A percentile compares a stretch with the other conserved stretches of the same genome.
Conservation (phyloP, 208 protist genomes). For the Leptomonas pyrrhocoris region DNA sequence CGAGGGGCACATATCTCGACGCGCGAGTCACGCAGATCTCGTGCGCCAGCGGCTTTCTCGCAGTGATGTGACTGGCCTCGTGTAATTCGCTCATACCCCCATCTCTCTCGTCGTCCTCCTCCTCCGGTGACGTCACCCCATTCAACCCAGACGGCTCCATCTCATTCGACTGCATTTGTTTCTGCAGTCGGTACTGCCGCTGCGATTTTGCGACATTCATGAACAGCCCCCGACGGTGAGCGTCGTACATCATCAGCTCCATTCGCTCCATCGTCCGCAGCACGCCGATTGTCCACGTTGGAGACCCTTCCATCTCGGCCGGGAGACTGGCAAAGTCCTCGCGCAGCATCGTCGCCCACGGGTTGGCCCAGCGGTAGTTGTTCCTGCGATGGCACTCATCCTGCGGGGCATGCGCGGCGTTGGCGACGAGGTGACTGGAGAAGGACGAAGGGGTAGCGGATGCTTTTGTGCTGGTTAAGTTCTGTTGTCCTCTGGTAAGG, state of each 20-base stretch:
- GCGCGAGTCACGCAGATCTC: slow-evolving; percentile 31
- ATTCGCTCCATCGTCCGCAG: slow-evolving; percentile 45
- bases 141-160: not conserved
- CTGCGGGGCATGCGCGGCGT: slow-evolving; percentile 20
- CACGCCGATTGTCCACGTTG: slow-evolving; percentile 24
- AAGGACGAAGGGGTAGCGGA: slow-evolving; percentile 2
- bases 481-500: too few species aligned
- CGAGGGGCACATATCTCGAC: slow-evolving; percentile 29
- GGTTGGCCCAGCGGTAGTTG: slow-evolving; percentile 29
- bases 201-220: slow-evolving; percentile 46
- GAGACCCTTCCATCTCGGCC: slow-evolving; percentile 52
- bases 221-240: slow-evolving; percentile 44
- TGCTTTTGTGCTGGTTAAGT: too few species aligned
- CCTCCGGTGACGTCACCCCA: not conserved
- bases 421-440: not conserved
- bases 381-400: slow-evolving; percentile 26
- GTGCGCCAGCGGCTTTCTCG: not conserved
- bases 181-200: slow-evolving; percentile 14
- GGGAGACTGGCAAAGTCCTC: slow-evolving; percentile 37
- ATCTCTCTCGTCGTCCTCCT: not conserved
- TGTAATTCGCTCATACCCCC: not conserved
- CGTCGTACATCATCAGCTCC: slow-evolving; percentile 54
- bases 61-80: not conserved
- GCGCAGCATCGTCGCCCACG: slow-evolving; percentile 46
- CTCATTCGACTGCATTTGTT: not conserved